These are phyloP conservation scores for Chionographis japonica DNA, from an alignment of 106 monocot genomes.

Conservation along the genomic window DNA sequence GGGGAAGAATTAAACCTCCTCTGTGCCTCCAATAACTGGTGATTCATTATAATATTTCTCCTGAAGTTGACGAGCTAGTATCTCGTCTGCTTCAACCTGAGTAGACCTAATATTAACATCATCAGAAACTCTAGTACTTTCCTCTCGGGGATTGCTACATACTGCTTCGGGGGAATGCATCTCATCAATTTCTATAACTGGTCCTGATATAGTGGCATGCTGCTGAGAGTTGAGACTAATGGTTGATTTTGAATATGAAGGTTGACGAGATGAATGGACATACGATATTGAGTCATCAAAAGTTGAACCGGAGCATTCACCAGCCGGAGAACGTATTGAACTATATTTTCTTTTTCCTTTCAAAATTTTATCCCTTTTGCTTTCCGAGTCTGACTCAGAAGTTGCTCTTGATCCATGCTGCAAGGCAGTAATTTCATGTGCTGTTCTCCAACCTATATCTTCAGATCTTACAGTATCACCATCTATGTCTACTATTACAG, in stretches of 20 bases:
- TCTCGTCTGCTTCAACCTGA: constrained; percentile 75
- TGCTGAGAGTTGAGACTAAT: constrained; percentile 13
- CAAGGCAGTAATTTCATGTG: constrained; percentile 3
- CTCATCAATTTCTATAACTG: constrained; percentile 66
- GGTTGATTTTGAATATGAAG: constrained; percentile 19
- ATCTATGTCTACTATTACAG: constrained; percentile 10
- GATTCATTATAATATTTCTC: constrained; percentile 71
- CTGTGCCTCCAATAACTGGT: constrained; percentile 20
- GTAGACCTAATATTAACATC: constrained; percentile 13
- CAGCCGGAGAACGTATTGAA: constrained; percentile 12
- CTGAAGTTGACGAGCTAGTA: constrained; percentile 76
- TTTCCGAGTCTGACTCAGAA: neutral
- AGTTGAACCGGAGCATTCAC: constrained; percentile 48
- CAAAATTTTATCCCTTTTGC: constrained; percentile 12
- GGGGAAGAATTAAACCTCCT: constrained; percentile 27
- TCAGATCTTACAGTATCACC: neutral
- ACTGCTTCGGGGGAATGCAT: constrained; percentile 29
- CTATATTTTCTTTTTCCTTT: constrained; percentile 47
- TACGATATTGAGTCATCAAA: constrained; percentile 5
- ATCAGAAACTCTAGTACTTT: constrained; percentile 11
- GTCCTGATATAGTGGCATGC: neutral
- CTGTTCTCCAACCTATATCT: constrained; percentile 20
- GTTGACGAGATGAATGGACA: constrained; percentile 12
- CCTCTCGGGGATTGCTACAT: neutral
- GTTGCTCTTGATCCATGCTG: neutral